These are phyloP conservation scores for Helicocarpus griseus DNA, from an alignment of 2,329 filamentous ascomycete genomes.

Conservation along the genomic window DNA sequence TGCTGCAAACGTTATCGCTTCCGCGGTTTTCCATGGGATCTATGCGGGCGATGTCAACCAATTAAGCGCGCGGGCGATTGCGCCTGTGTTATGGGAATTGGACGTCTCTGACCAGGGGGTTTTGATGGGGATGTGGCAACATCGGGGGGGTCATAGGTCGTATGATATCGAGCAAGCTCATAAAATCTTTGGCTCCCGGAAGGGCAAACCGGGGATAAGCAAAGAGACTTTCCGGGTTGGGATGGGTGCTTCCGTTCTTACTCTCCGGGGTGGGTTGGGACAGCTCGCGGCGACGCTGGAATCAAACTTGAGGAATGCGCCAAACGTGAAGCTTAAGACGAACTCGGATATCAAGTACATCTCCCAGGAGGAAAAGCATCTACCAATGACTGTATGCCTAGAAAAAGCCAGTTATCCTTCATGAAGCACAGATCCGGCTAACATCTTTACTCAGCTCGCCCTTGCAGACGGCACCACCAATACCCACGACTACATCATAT, in stretches of 20 bases:
- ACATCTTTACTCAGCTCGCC: slow-evolving; percentile 1
- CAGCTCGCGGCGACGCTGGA: slow-evolving; percentile 49
- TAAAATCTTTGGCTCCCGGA: slow-evolving; percentile 10
- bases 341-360: slow-evolving; percentile 42
- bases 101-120: slow-evolving; percentile 11
- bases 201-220: slow-evolving; percentile 10
- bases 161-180: slow-evolving; percentile 3
- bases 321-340: slow-evolving; percentile 52
- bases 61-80: slow-evolving; percentile 45
- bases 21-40: slow-evolving; percentile 67
- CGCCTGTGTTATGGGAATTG: slow-evolving; percentile 29
- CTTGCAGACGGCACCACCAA: background rate
- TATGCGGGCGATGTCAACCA: slow-evolving; percentile 85
- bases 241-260: slow-evolving; percentile 29
- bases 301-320: slow-evolving; percentile 39
- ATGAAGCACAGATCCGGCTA: background rate
- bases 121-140: slow-evolving; percentile 19
- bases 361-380: slow-evolving; percentile 14
- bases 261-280: slow-evolving; percentile 49
- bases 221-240: slow-evolving; percentile 10
- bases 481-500: slow-evolving; percentile 20
- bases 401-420: background rate
- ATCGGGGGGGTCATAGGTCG: background rate
- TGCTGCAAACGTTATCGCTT: slow-evolving; percentile 46
- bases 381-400: slow-evolving; percentile 9